Evolutionary conservation across 208 protist genomes (phyloP), one percentile per base, ranked within the genome.

Genomic region (Trypanosoma theileri): DNA sequence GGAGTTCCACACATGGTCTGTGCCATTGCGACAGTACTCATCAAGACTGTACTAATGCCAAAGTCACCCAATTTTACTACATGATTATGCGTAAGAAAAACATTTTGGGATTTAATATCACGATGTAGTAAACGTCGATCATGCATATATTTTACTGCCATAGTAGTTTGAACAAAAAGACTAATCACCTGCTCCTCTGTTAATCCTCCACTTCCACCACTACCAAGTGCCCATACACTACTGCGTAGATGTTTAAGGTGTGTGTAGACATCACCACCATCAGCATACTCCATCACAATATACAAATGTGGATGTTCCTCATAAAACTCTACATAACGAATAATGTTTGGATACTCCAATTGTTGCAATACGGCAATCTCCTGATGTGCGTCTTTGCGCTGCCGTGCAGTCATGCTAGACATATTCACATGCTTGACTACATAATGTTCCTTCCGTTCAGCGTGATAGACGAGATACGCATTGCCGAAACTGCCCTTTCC

Each of bases 1-100:
- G 97, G 97, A 26, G 97, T 98, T 12, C 97, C 97, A 40, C 97
- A 96, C 80, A 97, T 89, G n/a, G 96, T 98, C 48, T 86, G 84
- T 19, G 92, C 92, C 89, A 96, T 93, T 0, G 84, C 84, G 22
- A 95, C 73, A 14, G 91, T 95, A 75, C 79, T 92, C 67, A 91
- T 82, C 31, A 98, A 67, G 13, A 97, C 82, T 4, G 86, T 97
- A 41, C 88, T 85, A 40, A 98, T 95, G n/a, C 94, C 94, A 69
- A 97, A 96, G 77, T 96, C 93, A 24, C 93, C 91, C 10, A 97
- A 77, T 70, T 98, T 98, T 24, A 98, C 89, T 14, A 96, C 80
- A 59, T 92, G 77, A 67, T 66, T 59, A 28, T 77, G 56, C 2
- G 87, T 93, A 17, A 98, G 65, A 61, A 98, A 97, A 6, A 98